phyloP scores from a whole-genome alignment of 2,329 filamentous ascomycete species.

The Lasiodiplodia theobromae region DNA sequence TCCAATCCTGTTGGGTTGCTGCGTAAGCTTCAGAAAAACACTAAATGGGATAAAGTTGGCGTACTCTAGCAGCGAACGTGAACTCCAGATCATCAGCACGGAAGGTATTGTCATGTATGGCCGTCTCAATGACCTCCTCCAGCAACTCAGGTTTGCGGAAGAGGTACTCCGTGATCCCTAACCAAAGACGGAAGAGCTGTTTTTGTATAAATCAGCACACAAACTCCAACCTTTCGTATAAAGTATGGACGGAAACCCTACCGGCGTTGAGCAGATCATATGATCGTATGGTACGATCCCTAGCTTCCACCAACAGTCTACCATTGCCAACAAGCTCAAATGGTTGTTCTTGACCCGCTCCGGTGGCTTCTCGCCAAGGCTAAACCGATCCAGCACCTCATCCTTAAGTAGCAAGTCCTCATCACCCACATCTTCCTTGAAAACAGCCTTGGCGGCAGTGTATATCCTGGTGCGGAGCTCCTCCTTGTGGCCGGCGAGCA shows the following conservation, averaged over 20 bases:
- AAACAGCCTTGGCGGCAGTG: slow-evolving; percentile 78
- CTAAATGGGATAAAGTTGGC: slow-evolving; percentile 33
- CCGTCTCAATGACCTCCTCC: slow-evolving; percentile 83
- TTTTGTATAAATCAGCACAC: not conserved
- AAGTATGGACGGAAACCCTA: slow-evolving; percentile 44
- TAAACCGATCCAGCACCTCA: slow-evolving; percentile 87
- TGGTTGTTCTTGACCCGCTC: slow-evolving; percentile 87
- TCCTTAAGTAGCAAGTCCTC: slow-evolving; percentile 74
- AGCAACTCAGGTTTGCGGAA: slow-evolving; percentile 84
- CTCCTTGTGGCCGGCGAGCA: slow-evolving; percentile 82
- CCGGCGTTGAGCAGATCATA: slow-evolving; percentile 98
- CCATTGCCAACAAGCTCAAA: slow-evolving; percentile 91
- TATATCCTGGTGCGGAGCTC: slow-evolving; percentile 80
- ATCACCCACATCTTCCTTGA: slow-evolving; percentile 61
- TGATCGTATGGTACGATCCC: slow-evolving; percentile 97
- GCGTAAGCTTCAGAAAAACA: slow-evolving; percentile 9
- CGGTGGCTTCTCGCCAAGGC: slow-evolving; percentile 73
- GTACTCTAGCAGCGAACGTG: slow-evolving; percentile 85
- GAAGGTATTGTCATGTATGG: slow-evolving; percentile 88
- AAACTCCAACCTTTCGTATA: not conserved
- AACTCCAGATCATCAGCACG: slow-evolving; percentile 97
- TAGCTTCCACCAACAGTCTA: slow-evolving; percentile 96
- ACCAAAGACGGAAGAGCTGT: slow-evolving; percentile 88
- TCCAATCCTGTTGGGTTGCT: slow-evolving; percentile 74
- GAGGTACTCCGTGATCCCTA: slow-evolving; percentile 95